These are phyloP conservation scores for Davidsoniella virescens DNA, from an alignment of 2,329 filamentous ascomycete genomes.

Conservation along the genomic window DNA sequence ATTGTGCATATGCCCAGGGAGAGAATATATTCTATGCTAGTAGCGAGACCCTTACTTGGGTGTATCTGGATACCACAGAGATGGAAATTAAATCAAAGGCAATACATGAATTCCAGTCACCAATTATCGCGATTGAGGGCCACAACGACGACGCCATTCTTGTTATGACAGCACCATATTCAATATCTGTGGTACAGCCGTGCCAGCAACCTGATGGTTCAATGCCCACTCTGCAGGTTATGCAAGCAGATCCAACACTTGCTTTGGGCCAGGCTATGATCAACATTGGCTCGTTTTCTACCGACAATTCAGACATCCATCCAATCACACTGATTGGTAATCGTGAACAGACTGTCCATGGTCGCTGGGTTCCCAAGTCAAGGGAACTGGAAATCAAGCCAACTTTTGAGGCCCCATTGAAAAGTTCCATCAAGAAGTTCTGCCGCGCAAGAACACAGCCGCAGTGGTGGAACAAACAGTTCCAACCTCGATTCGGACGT, in stretches of 20 bases:
- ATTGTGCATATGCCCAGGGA: conserved; percentile 37
- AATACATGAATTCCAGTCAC: conserved; percentile 33
- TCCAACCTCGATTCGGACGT: conserved; percentile 25
- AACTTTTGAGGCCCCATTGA: conserved; percentile 41
- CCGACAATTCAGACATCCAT: conserved; percentile 17
- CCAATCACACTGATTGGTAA: conserved; percentile 34
- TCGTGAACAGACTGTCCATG: conserved; percentile 29
- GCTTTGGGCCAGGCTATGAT: conserved; percentile 24
- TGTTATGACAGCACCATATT: conserved; percentile 37
- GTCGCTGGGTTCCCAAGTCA: conserved; percentile 33
- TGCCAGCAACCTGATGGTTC: not conserved
- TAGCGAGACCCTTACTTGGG: conserved; percentile 37
- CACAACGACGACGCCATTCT: conserved; percentile 29
- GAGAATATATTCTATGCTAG: conserved; percentile 41
- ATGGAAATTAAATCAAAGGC: conserved; percentile 35
- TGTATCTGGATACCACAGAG: conserved; percentile 32
- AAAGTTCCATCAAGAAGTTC: conserved; percentile 40
- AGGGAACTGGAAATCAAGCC: conserved; percentile 26
- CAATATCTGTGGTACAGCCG: conserved; percentile 29
- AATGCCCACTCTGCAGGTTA: not conserved
- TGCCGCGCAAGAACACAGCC: conserved; percentile 36
- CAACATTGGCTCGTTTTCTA: conserved; percentile 24
- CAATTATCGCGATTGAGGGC: conserved; percentile 32
- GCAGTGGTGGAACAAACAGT: conserved; percentile 27
- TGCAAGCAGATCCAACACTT: conserved; percentile 5